Evolutionary conservation across 2,329 filamentous ascomycete species (phyloP).

Genomic region (Pseudohalonectria lignicola): DNA sequence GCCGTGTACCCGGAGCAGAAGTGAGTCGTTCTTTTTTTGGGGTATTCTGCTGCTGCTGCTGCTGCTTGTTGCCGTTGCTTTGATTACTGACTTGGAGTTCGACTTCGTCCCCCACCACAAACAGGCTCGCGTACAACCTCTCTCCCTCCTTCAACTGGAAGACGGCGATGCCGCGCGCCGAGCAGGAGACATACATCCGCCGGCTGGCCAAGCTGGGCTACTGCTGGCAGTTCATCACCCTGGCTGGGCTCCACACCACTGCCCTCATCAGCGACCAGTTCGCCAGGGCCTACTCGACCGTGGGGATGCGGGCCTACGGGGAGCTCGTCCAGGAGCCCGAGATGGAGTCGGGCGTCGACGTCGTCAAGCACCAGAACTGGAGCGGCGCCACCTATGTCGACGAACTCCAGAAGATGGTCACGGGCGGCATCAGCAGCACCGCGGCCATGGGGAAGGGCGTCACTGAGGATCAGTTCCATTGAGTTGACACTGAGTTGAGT

Average conservation of each 20-base stretch:
- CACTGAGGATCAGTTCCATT: constrained; percentile 93
- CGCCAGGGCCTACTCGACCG: constrained; percentile 65
- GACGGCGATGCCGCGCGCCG: constrained; percentile 77
- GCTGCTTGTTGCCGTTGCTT: not conserved
- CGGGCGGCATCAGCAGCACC: constrained; percentile 81
- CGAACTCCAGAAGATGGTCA: constrained; percentile 94
- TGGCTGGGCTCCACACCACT: constrained; percentile 90
- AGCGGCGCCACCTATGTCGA: constrained; percentile 90
- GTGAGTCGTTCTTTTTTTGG: constrained; percentile 45
- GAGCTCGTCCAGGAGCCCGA: constrained; percentile 97
- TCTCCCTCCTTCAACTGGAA: constrained; percentile 99
- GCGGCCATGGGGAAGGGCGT: constrained; percentile 96
- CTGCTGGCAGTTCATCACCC: constrained; percentile 99
- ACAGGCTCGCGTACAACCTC: constrained; percentile 89
- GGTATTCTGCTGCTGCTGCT: constrained; percentile 2
- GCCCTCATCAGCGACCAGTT: constrained; percentile 88
- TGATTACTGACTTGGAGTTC: too few species aligned
- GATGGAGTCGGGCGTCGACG: constrained; percentile 81
- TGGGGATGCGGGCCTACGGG: constrained; percentile 93
- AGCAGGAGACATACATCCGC: constrained; percentile 96
- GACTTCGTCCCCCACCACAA: too few species aligned
- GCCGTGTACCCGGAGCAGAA: constrained; percentile 94
- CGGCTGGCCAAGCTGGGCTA: constrained; percentile 82
- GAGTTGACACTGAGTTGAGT: too few species aligned
- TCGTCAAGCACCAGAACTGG: constrained; percentile 99